These are phyloP conservation scores for Fallopia convolvulus DNA, from an alignment of 148 eudicot genomes.

Conservation along the genomic window DNA sequence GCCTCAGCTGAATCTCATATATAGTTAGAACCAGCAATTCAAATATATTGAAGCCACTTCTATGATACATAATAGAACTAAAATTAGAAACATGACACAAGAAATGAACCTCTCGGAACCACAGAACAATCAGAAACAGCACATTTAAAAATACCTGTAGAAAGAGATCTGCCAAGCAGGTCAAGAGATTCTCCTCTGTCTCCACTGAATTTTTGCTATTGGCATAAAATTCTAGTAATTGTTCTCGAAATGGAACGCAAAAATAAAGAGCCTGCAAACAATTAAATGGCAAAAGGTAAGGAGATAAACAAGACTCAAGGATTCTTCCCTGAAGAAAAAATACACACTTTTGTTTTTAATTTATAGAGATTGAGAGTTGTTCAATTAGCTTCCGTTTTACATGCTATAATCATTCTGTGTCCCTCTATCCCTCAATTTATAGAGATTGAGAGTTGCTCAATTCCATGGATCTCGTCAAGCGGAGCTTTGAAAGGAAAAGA, in stretches of 20 bases:
- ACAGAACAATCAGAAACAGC: background rate
- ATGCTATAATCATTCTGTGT: background rate
- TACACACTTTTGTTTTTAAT: background rate
- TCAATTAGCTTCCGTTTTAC: background rate
- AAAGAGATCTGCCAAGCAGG: constrained; percentile 88
- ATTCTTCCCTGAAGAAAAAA: background rate
- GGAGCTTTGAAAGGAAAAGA: background rate
- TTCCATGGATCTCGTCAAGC: background rate
- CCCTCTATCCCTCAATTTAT: background rate
- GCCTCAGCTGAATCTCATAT: background rate
- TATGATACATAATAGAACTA: background rate
- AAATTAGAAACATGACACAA: background rate
- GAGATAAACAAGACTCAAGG: background rate
- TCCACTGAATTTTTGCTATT: constrained; percentile 57
- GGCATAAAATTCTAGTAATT: constrained; percentile 65
- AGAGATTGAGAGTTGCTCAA: no score
- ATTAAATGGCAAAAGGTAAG: background rate
- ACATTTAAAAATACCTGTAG: constrained; percentile 42
- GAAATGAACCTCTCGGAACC: background rate
- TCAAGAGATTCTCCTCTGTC: constrained; percentile 74
- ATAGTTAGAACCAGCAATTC: background rate
- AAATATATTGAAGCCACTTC: background rate
- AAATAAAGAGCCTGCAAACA: constrained; percentile 75
- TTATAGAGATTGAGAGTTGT: background rate
- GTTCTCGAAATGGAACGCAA: constrained; percentile 87